Evolutionary conservation across 257 asterid genomes (phyloP).

Genomic region (Solanum corneliomulleri): DNA sequence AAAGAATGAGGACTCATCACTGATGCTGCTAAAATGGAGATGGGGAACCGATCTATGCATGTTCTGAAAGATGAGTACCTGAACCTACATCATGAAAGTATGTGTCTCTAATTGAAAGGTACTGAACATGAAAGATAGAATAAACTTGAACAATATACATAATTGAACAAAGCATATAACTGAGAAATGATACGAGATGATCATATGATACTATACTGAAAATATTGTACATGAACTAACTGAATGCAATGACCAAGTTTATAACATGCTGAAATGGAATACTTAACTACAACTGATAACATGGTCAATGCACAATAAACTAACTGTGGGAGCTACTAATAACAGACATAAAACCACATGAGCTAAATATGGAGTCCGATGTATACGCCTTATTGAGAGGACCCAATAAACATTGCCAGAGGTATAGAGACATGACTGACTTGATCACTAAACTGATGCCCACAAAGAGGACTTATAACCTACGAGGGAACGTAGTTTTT

Average conservation of each 20-base stretch:
- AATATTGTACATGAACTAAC: too few species aligned
- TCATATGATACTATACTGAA: too few species aligned
- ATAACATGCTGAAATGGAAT: neutral
- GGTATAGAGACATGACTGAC: neutral
- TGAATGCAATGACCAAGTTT: neutral
- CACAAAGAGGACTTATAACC: neutral
- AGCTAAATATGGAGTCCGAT: neutral
- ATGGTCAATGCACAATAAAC: neutral
- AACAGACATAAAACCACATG: neutral
- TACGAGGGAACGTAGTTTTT: neutral
- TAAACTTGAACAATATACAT: neutral
- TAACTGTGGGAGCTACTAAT: neutral
- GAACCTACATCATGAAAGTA: neutral
- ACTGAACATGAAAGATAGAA: neutral
- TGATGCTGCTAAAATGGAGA: neutral
- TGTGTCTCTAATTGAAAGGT: neutral
- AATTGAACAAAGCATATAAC: neutral
- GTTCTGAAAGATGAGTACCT: neutral
- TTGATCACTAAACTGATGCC: neutral
- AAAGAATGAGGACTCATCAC: neutral
- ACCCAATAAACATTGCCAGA: neutral
- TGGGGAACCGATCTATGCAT: neutral
- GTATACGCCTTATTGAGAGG: neutral
- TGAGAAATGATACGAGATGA: neutral
- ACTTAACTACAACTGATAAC: too few species aligned